Base-by-base conservation (phyloP, 2,329 filamentous ascomycete genomes). In the Alternaria longipes region DNA sequence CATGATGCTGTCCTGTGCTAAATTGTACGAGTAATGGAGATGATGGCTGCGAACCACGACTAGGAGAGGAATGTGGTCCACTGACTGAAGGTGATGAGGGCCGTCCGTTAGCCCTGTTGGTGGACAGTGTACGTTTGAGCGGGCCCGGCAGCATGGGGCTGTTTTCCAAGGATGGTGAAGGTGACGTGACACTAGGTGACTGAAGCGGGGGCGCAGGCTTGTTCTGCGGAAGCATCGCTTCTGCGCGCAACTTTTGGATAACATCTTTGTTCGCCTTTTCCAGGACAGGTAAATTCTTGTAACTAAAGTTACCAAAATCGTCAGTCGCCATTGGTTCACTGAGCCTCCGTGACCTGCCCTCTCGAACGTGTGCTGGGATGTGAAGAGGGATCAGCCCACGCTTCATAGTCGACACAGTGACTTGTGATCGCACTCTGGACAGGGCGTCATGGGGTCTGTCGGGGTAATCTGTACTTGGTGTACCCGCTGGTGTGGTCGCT, bases 231-330 rank as follows among this genome's bases (percentile, higher is more conserved):
- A 90, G 93, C 81, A 97, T 85, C 3, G 95, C 94, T 78, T 98
- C 94, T 22, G 94, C 93, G 11, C 94, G 90, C 59, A 99, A 84
- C 78, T 98, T 98, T 72, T 98, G 94, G 32, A 99, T 97, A 30
- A 98, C 93, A 72, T 99, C 95, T 77, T 99, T 99, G 80, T 99
- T 99, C 56, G 95, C 95, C 79, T 97, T 98, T 73, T 98, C 95
- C 18, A 99, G 84, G 20, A 98, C 94, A 0, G 94, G 94, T 50
- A 99, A 82, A 71, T 99, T 99, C 82, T 99, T 99, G 84, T 97
- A 99, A 40, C 93, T 89, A 79, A 99, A 99, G 64, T 89, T 93
- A 32, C 95, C 95, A 83, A 99, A 99, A 76, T 99, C 96, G 77
- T 99, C 95, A 0, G 90, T 86, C 32, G 89, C 87, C 16, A 94